These are phyloP conservation scores for Citrus sp. DNA, from an alignment of 345 rosid species.

Conservation along the genomic window DNA sequence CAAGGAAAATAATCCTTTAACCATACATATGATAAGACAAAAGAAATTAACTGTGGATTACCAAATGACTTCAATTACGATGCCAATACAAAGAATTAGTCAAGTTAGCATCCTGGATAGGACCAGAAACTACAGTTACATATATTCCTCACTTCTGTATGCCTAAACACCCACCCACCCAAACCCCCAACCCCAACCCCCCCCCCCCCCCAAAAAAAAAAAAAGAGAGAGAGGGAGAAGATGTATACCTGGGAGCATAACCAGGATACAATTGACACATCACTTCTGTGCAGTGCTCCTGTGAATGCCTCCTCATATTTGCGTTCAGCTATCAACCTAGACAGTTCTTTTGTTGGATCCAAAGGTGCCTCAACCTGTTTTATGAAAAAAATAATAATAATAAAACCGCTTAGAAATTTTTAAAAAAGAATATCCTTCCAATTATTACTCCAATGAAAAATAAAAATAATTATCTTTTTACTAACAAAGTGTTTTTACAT, in stretches of 20 bases:
- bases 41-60: background rate
- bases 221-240: background rate
- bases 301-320: conserved; percentile 69
- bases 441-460: background rate
- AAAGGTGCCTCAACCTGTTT: conserved; percentile 47
- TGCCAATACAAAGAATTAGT: background rate
- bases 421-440: background rate
- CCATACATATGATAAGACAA: background rate
- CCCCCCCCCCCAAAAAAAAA: background rate
- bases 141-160: background rate
- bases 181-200: background rate
- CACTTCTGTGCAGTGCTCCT: conserved; percentile 61
- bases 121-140: background rate
- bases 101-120: background rate
- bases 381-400: background rate
- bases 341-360: conserved; percentile 66
- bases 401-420: background rate
- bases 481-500: background rate
- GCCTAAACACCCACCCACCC: background rate
- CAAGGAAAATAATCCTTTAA: background rate
- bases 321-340: conserved; percentile 48
- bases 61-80: background rate
- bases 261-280: conserved; percentile 72
- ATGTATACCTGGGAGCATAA: conserved; percentile 57
- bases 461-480: background rate